Conservation (phyloP, 495 filamentous ascomycete species). For the Daldinia childiae region DNA sequence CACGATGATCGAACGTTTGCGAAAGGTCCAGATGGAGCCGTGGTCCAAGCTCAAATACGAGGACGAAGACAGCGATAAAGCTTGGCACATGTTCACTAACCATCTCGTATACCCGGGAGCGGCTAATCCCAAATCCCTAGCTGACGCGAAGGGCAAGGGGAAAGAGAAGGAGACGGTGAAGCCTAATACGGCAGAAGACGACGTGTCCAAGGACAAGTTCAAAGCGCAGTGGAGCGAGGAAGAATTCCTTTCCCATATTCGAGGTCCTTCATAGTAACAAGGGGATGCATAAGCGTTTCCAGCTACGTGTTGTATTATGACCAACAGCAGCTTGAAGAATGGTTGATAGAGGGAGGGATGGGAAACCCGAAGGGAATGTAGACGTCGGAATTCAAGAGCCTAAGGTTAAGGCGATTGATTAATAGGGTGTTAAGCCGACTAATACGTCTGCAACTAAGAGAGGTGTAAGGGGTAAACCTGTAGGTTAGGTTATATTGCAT, state of each 20-base stretch:
- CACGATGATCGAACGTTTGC: conserved; percentile 59
- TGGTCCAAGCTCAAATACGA: conserved; percentile 56
- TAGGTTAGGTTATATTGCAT: conserved; percentile 33
- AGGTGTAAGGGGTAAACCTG: conserved; percentile 38
- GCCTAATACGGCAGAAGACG: conserved; percentile 32
- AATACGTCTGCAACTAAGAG: conserved; percentile 13
- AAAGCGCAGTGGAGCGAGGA: conserved; percentile 52
- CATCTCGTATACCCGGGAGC: conserved; percentile 47
- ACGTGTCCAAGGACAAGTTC: conserved; percentile 44
- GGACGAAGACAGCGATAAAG: conserved; percentile 54
- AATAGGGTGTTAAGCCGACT: conserved; percentile 8
- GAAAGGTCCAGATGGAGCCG: conserved; percentile 55
- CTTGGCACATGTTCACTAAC: conserved; percentile 57
- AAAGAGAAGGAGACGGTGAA: conserved; percentile 36
- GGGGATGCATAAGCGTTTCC: no score
- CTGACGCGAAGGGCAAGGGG: conserved; percentile 43
- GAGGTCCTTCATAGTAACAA: neutral
- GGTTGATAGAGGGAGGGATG: conserved; percentile 18
- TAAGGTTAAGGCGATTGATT: conserved; percentile 37
- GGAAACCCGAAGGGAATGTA: conserved; percentile 26
- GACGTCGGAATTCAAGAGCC: conserved; percentile 36
- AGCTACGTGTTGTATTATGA: conserved; percentile 37
- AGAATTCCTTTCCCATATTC: conserved; percentile 43
- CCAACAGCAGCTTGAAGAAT: conserved; percentile 42
- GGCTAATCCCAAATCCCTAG: neutral